Evolutionary conservation across 192 early-diverging fungal genomes (phyloP).

Genomic region (Backusella tuberculispora): DNA sequence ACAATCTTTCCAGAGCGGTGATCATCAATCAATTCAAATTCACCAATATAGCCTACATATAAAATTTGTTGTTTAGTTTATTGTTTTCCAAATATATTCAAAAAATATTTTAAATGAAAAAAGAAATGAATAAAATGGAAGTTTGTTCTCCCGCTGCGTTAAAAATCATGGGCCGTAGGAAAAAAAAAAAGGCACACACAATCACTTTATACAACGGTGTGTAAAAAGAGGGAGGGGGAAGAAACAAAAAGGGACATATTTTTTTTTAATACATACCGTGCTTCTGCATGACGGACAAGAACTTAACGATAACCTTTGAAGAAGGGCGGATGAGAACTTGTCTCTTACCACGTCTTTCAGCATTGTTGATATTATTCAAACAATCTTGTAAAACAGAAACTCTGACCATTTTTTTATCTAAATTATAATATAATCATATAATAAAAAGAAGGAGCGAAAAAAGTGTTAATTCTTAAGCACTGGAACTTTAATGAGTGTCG

Average conservation of each 20-base stretch:
- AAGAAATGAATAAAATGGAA: slow-evolving; percentile 4
- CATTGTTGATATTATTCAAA: slow-evolving; percentile 99
- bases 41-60: slow-evolving; percentile 93
- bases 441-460: too few species aligned
- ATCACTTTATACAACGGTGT: slow-evolving; percentile 12
- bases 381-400: slow-evolving; percentile 97
- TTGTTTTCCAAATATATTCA: background rate
- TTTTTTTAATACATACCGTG: slow-evolving; percentile 67
- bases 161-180: slow-evolving; percentile 7
- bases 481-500: slow-evolving; percentile 34
- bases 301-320: slow-evolving; percentile 99
- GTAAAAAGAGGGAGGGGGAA: background rate
- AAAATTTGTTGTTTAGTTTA: background rate
- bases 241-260: too few species aligned
- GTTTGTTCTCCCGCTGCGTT: background rate
- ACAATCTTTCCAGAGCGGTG: slow-evolving; percentile 98
- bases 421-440: background rate
- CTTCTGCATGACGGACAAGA: slow-evolving; percentile 99
- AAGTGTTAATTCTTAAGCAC: background rate
- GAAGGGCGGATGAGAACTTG: slow-evolving; percentile 96
- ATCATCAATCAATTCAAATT: slow-evolving; percentile 98
- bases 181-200: background rate
- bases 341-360: slow-evolving; percentile 97
- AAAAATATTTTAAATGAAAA: background rate
- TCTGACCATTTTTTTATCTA: slow-evolving; percentile 85